Evolutionary conservation across 805 yeast species (phyloP).

Genomic region (Myxozyma neotropica): DNA sequence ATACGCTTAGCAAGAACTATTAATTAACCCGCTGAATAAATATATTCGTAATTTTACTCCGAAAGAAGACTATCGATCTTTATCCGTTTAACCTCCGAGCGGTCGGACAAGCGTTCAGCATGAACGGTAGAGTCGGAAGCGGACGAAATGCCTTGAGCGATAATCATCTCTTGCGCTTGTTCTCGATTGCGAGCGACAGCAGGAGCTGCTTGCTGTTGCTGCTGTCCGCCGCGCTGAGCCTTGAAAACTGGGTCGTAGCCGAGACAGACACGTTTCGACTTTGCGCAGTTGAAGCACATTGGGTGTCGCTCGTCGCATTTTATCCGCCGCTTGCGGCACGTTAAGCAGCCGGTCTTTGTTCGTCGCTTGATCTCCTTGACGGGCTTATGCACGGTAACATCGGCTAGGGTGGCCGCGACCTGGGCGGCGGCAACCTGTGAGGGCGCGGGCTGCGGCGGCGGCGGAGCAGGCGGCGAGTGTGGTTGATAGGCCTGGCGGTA

Average conservation of each 20-base stretch:
- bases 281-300: slow-evolving; percentile 52
- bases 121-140: not conserved
- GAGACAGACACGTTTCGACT: slow-evolving; percentile 35
- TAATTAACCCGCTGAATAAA: no score
- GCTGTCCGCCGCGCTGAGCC: slow-evolving; percentile 12
- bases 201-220: not conserved
- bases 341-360: slow-evolving; percentile 53
- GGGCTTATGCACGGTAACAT: slow-evolving; percentile 25
- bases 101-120: not conserved
- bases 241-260: slow-evolving; percentile 35
- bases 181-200: slow-evolving; percentile 1
- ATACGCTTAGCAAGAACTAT: no score
- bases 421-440: slow-evolving; percentile 26
- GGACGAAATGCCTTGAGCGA: not conserved
- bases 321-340: slow-evolving; percentile 67
- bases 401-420: slow-evolving; percentile 29
- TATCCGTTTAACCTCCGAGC: slow-evolving; percentile 25
- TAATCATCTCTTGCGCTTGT: not conserved
- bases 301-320: slow-evolving; percentile 69
- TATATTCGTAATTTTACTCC: no score
- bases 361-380: slow-evolving; percentile 32
- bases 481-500: not conserved
- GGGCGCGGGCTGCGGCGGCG: slow-evolving; percentile 9
- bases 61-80: slow-evolving; percentile 28
- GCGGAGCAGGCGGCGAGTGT: not conserved